Evolutionary conservation across 139 green algal species (phyloP), one percentile per base, ranked within the genome.

Genomic region (Asterochloris sp.): DNA sequence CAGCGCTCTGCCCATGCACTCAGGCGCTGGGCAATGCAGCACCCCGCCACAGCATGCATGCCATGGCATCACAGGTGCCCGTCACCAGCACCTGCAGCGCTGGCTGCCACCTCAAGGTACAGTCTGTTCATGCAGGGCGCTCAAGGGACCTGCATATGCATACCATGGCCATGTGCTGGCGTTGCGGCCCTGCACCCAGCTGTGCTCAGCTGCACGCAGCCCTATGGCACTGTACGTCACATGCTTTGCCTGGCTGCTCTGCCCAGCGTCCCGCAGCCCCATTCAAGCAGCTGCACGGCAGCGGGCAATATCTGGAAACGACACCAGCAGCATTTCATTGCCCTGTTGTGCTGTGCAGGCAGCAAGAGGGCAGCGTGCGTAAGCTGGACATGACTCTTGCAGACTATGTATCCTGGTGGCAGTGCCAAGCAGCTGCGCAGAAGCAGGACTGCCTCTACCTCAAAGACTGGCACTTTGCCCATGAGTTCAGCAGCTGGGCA

Each of bases 401-500:
- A 13, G 76, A 93, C 13, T 93, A 89, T 76, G 66, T 78, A 11
- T 61, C 27, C 74, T 94, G 88, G 84, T 95, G 90, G 90, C 17
- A 69, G 71, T 62, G 80, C 67, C 84, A 81, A 38, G 63, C 83
- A 10, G 24, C 66, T 13, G 69, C 63, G 63, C 64, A 82, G 73
- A 54, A 75, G 60, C 21, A 24, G 38, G 24, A 24, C 0, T 29
- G 90, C 26, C 83, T 91, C 67, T 98, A 98, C 78, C 80, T 95
- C 27, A 98, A 98, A 83, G 95, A 98, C 87, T 98, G 91, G 91
- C 95, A 98, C 89, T 92, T 98, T 83, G 87, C 83, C 0, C 81
- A 73, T 10, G 89, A 97, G 81, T 95, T 92, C 76, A 89, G 90
- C 15, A 19, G 27, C n/a, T 62, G 83, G 67, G 83, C 91, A 82